phyloP scores from a whole-genome alignment of 768 basidiomycete genomes.

The Suillus subalutaceus region DNA sequence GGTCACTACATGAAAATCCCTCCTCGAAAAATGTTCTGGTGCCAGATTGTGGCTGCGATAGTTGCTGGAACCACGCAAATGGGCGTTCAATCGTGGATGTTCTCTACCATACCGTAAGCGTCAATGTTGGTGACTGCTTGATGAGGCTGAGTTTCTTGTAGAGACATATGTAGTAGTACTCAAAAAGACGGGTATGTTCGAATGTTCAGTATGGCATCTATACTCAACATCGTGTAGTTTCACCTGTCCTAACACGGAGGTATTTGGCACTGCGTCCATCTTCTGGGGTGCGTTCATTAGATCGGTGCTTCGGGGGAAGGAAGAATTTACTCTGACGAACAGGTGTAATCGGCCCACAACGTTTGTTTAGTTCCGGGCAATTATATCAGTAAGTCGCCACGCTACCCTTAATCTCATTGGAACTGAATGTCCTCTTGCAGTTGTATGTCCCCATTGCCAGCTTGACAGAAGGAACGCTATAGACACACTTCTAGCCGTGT shows the following conservation, averaged over 20 bases:
- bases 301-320: neutral
- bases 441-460: conserved; percentile 16
- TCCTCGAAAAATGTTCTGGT: conserved; percentile 72
- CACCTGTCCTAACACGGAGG: conserved; percentile 53
- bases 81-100: conserved; percentile 78
- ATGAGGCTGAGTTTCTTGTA: conserved; percentile 21
- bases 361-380: conserved; percentile 56
- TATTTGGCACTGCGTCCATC: conserved; percentile 58
- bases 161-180: conserved; percentile 47
- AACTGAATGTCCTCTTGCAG: conserved; percentile 25
- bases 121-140: neutral
- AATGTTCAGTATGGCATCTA: neutral
- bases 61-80: conserved; percentile 76
- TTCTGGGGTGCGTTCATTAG: conserved; percentile 40
- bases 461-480: conserved; percentile 16
- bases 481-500: conserved; percentile 46
- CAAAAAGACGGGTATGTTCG: conserved; percentile 43
- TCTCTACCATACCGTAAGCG: conserved; percentile 55
- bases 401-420: neutral
- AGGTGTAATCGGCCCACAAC: conserved; percentile 70
- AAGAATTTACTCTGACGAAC: conserved; percentile 26
- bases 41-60: conserved; percentile 66
- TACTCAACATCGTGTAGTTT: conserved; percentile 35
- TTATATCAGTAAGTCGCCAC: conserved; percentile 55
- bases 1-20: conserved; percentile 69